Evolutionary conservation across 352 stramenopile species (phyloP).

Genomic region (Phytophthora cajani): DNA sequence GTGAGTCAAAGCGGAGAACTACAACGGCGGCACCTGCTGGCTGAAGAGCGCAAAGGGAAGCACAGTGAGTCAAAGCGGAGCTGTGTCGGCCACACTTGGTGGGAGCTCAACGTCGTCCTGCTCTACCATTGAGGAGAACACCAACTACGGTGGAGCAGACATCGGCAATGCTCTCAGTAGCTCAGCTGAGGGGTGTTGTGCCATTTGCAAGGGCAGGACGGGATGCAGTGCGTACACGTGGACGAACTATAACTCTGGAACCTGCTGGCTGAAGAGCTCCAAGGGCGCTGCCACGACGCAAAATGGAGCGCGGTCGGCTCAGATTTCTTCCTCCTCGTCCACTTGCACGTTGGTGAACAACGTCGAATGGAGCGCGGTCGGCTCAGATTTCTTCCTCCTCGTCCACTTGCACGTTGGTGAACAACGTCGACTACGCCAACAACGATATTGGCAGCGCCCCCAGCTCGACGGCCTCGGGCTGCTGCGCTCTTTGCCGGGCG

Average conservation of each 20-base stretch:
- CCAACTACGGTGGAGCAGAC: conserved; percentile 44
- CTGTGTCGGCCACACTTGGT: conserved; percentile 25
- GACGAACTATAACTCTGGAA: conserved; percentile 55
- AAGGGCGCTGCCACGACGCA: conserved; percentile 28
- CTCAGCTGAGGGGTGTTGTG: conserved; percentile 31
- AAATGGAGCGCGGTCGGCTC: conserved; percentile 22
- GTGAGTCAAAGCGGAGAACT: conserved; percentile 28
- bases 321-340: conserved; percentile 12
- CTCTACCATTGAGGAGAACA: conserved; percentile 35
- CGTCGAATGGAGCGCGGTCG: conserved; percentile 33
- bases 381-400: conserved; percentile 15
- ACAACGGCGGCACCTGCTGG: conserved; percentile 63
- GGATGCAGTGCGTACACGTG: conserved; percentile 58
- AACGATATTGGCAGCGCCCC: conserved; percentile 44
- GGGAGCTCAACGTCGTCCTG: conserved; percentile 26
- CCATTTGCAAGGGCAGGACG: conserved; percentile 22
- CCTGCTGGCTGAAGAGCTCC: conserved; percentile 66
- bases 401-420: conserved; percentile 25
- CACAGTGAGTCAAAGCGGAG: conserved; percentile 14
- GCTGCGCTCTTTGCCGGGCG: conserved; percentile 36
- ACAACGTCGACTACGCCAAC: conserved; percentile 42
- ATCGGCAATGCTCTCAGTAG: conserved; percentile 21
- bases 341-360: conserved; percentile 36
- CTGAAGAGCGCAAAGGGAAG: conserved; percentile 51
- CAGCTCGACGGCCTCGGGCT: conserved; percentile 28